Base-by-base conservation (phyloP, 306 rosid species). In the Cucurbita argyrosperma region DNA sequence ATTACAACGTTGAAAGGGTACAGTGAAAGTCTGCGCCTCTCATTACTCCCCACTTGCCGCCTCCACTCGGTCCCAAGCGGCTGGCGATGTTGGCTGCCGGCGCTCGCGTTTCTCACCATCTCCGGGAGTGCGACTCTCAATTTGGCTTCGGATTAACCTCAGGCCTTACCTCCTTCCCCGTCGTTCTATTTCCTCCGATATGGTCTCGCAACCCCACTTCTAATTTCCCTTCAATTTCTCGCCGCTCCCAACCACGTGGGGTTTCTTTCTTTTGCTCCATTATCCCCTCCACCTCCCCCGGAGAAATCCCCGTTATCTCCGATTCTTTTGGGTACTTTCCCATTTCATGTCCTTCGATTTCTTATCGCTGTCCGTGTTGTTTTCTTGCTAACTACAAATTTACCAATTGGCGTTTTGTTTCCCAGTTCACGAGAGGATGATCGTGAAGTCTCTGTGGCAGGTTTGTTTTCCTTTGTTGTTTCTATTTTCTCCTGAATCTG, bases 381-480 rank as follows among this genome's bases (percentile, higher is more conserved):
- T 23, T 56, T 8, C 6, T 7, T 66, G 37, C n/a, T 70, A 19
- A n/a, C 8, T 38, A 46, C 56, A 65, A 10, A 35, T 30, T 61
- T 61, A 26, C 73, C 6, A 2, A 0, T 26, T 37, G 7, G 6
- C 26, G 21, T 50, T 53, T 77, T 80, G 77, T 51, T 68, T 23
- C 78, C 52, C 83, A 93, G 94, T 82, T 89, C 83, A 74, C 85
- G 70, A 78, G 94, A 87, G 66, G 89, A 77, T 76, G 92, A 82
- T 57, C 82, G 78, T 3, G 90, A 82, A 78, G 78, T 77, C 81
- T 68, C 79, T 37, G 87, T 93, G 7, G 74, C 97, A 87, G 98
- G 98, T 93, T 84, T 80, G 83, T 75, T 82, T 57, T 73, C 81
- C 37, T 58, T 50, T 74, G 47, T 73, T n/a, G 9, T 75, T 70